Percentiles rank a stretch among this genome's conserved stretches.
These are phyloP conservation scores for Taxillus chinensis DNA, from an alignment of 164 flowering plant genomes.

Conservation along the genomic window DNA sequence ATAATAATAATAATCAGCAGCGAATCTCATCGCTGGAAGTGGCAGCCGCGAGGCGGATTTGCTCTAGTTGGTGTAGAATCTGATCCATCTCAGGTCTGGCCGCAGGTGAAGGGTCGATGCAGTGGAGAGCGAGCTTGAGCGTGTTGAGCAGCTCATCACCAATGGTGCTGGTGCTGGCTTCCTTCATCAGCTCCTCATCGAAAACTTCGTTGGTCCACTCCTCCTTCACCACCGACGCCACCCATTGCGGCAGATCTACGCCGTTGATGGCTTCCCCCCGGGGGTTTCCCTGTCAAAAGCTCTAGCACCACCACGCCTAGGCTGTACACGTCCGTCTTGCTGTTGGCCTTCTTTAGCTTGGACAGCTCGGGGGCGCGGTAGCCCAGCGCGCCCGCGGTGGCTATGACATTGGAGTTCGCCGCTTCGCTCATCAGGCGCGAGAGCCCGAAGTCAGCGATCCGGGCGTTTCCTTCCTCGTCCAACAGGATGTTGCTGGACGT, in stretches of 20 bases:
- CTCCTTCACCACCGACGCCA: slow-evolving; percentile 85
- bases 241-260: slow-evolving; percentile 91
- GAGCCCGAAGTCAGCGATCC: slow-evolving; percentile 75
- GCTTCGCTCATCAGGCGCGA: slow-evolving; percentile 66
- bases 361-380: slow-evolving; percentile 91
- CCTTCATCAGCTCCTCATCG: slow-evolving; percentile 80
- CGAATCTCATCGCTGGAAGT: slow-evolving; percentile 16
- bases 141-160: slow-evolving; percentile 82
- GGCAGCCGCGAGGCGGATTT: slow-evolving; percentile 53
- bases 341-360: slow-evolving; percentile 57
- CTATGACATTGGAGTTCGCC: slow-evolving; percentile 54
- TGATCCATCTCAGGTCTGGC: slow-evolving; percentile 70
- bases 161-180: slow-evolving; percentile 21
- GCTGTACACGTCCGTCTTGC: slow-evolving; percentile 84
- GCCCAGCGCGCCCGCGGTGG: slow-evolving; percentile 75
- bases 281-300: slow-evolving; percentile 89
- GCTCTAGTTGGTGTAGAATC: slow-evolving; percentile 62
- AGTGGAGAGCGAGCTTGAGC: slow-evolving; percentile 75
- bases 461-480: slow-evolving; percentile 57
- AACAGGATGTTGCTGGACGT: slow-evolving; percentile 77
- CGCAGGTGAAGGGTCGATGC: slow-evolving; percentile 74
- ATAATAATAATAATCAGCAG: too few species aligned
- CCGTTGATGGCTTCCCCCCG: slow-evolving; percentile 64
- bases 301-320: slow-evolving; percentile 85
- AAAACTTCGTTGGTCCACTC: slow-evolving; percentile 99